These are phyloP conservation scores for Colletotrichum godetiae DNA, from an alignment of 2,329 filamentous ascomycete species.

Conservation along the genomic window DNA sequence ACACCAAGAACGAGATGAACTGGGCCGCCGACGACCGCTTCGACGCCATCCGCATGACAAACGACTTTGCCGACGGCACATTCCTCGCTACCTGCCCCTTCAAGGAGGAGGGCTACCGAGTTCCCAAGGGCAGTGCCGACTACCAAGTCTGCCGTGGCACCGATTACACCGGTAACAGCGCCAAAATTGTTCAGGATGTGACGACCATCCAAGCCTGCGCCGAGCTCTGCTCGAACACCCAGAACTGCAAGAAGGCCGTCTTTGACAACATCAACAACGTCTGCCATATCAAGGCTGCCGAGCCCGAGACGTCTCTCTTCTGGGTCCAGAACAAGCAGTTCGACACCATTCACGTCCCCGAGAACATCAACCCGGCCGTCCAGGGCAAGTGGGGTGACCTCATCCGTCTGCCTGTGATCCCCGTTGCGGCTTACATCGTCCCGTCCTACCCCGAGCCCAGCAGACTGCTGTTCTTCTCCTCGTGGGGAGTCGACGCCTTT, in stretches of 20 bases:
- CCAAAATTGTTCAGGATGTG: conserved; percentile 22
- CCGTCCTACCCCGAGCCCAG: conserved; percentile 40
- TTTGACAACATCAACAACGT: conserved; percentile 38
- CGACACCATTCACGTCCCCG: conserved; percentile 40
- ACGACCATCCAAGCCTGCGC: conserved; percentile 33
- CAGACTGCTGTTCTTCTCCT: conserved; percentile 40
- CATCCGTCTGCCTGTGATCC: conserved; percentile 41
- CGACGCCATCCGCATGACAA: conserved; percentile 32
- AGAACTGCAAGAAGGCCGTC: conserved; percentile 34
- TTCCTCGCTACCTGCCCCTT: conserved; percentile 31
- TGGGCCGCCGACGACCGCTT: conserved; percentile 33
- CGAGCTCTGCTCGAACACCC: conserved; percentile 32
- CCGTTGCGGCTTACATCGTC: conserved; percentile 43
- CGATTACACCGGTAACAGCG: conserved; percentile 31
- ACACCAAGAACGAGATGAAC: conserved; percentile 27
- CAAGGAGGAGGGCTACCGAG: conserved; percentile 22
- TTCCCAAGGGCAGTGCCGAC: conserved; percentile 11
- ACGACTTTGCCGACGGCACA: conserved; percentile 27
- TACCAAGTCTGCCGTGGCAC: conserved; percentile 32
- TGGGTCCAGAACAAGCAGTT: conserved; percentile 38
- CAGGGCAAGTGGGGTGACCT: conserved; percentile 41
- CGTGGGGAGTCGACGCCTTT: conserved; percentile 40
- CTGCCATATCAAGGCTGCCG: conserved; percentile 37
- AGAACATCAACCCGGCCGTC: conserved; percentile 34
- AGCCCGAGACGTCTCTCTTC: conserved; percentile 28